Conservation (phyloP, 305 asterid species). For the Fraxinus dipetala region DNA sequence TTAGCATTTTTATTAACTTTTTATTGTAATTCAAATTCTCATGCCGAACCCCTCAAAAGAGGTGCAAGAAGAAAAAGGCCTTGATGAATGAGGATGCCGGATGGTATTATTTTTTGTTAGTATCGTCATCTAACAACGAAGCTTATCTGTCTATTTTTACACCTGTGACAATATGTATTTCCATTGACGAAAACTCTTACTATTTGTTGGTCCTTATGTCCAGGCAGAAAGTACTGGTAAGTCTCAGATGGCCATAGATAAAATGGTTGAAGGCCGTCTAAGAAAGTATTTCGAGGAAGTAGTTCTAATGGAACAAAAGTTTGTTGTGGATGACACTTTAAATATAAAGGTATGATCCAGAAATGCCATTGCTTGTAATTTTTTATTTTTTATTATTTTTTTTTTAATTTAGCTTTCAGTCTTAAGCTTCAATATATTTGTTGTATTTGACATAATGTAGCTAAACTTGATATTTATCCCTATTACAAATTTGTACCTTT, state of each 20-base stretch:
- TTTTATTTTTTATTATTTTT: background rate
- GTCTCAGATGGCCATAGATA: slow-evolving; percentile 80
- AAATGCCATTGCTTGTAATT: slow-evolving; percentile 7
- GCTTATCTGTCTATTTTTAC: background rate
- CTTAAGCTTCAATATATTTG: slow-evolving; percentile 12
- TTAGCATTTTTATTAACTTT: background rate
- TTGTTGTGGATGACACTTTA: slow-evolving; percentile 67
- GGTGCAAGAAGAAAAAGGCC: background rate
- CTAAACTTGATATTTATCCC: background rate
- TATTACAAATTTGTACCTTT: background rate
- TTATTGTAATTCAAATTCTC: background rate
- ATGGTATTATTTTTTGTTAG: background rate
- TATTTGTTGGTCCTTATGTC: slow-evolving; percentile 12
- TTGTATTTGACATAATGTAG: slow-evolving; percentile 2
- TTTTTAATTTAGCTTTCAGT: background rate
- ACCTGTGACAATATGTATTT: slow-evolving; percentile 9
- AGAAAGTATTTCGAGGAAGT: slow-evolving; percentile 93
- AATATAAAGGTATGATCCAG: slow-evolving; percentile 56
- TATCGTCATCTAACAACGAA: slow-evolving; percentile 17
- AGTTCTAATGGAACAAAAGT: slow-evolving; percentile 94
- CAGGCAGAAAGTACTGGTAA: slow-evolving; percentile 93
- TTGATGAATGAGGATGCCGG: background rate
- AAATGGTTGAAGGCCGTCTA: slow-evolving; percentile 91
- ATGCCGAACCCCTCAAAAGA: background rate
- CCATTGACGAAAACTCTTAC: slow-evolving; percentile 16